These are phyloP conservation scores for Rostrohypoxylon terebratum DNA, from an alignment of 495 filamentous ascomycete genomes.

Conservation along the genomic window DNA sequence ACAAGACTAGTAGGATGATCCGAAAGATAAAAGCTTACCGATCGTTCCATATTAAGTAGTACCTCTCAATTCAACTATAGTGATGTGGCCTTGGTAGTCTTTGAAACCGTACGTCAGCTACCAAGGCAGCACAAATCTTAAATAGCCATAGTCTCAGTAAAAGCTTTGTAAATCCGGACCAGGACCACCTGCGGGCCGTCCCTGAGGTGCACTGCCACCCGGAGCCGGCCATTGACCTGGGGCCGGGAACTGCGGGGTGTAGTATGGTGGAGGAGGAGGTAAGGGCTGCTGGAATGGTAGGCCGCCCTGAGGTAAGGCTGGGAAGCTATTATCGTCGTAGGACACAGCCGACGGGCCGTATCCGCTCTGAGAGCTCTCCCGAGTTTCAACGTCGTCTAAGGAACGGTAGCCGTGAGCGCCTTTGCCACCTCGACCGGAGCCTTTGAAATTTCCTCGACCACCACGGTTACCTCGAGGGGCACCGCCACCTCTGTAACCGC, in stretches of 20 bases:
- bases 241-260: constrained; percentile 43
- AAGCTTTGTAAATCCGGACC: constrained; percentile 47
- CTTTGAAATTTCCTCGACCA: constrained; percentile 34
- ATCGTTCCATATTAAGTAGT: background rate
- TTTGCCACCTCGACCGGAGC: constrained; percentile 50
- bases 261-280: constrained; percentile 30
- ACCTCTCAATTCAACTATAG: background rate
- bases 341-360: constrained; percentile 52
- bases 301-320: constrained; percentile 34
- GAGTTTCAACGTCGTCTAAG: constrained; percentile 59
- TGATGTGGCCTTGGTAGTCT: background rate
- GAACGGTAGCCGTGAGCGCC: constrained; percentile 63
- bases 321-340: constrained; percentile 57
- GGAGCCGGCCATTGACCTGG: constrained; percentile 43
- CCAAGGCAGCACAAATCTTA: background rate
- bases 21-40: background rate
- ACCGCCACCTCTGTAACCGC: constrained; percentile 47
- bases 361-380: constrained; percentile 50
- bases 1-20: background rate
- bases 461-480: constrained; percentile 40
- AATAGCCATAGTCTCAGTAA: constrained; percentile 25
- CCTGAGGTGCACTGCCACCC: constrained; percentile 1
- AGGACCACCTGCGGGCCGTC: constrained; percentile 25
- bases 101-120: background rate
- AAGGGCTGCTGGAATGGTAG: constrained; percentile 29